Base-by-base conservation (phyloP, 768 basidiomycete genomes). In the Peribolospora kevripleyi region DNA sequence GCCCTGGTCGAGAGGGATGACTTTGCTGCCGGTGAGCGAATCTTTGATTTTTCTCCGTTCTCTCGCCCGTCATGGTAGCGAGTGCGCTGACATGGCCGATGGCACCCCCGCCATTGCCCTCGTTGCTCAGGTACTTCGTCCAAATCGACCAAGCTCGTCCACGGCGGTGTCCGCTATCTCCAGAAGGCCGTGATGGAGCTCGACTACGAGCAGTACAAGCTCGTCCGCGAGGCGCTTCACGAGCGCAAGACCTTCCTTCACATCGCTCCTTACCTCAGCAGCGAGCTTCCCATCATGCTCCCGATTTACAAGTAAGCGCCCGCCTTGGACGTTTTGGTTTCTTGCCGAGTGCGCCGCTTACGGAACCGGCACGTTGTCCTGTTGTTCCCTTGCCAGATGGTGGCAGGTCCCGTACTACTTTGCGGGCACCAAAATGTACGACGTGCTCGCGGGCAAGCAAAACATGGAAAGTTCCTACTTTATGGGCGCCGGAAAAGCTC, bases 361-460 rank as follows among this genome's bases (percentile, higher is more conserved):
- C 1, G 25, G 25, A 25, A 25, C 25, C 5, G 48, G 54, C n/a
- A 42, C 14, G n/a, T 8, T 40, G 42, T n/a, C 57, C 6, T 51
- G 48, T 57, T 63, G 39, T 8, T 48, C 7, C 46, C 25, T 8
- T 9, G 39, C 40, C 6, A 82, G 81, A 58, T 90, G 86, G 67
- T 97, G 90, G 88, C 88, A 95, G 64, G 75, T 95, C 10, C 91
- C 91, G 0, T 98, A 97, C 69, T 95, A 93, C 68, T 87, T 77
- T 72, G 79, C 78, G 3, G 91, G 91, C 3, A 88, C 84, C 71
- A 97, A 95, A 70, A 71, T 95, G 72, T 98, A 98, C 70, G 91
- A 98, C 65, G 46, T 93, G 41, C 72, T 98, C 14, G 91, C 91
- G 6, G 91, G 91, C 0, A 82, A 82, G 67, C 85, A 93, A 67